phyloP scores from a whole-genome alignment of 352 stramenopile species.

The Pythium sukuiense region DNA sequence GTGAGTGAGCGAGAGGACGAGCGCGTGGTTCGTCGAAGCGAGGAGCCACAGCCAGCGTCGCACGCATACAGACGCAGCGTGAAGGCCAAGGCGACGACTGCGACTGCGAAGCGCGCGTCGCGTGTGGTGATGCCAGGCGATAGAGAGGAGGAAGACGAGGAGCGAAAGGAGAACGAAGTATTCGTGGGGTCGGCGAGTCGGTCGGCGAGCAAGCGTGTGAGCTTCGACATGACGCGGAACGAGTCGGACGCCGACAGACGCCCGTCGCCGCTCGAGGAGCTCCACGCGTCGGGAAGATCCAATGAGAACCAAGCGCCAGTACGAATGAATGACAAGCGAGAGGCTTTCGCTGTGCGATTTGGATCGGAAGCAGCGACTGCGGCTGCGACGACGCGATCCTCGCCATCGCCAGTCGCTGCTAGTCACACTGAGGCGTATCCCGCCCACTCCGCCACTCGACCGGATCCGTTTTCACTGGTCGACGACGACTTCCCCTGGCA shows the following conservation, averaged over 20 bases:
- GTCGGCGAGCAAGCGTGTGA: constrained; percentile 14
- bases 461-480: constrained; percentile 23
- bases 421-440: not conserved
- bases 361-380: not conserved
- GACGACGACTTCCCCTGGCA: constrained; percentile 32
- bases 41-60: constrained; percentile 3
- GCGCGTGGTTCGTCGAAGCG: not conserved
- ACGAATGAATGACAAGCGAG: too few species aligned
- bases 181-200: not conserved
- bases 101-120: constrained; percentile 1
- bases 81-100: not conserved
- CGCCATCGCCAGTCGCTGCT: not conserved
- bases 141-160: constrained; percentile 5
- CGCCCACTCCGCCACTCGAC: not conserved
- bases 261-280: not conserved
- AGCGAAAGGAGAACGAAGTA: constrained; percentile 6
- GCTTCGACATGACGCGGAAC: constrained; percentile 10
- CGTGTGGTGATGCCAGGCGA: constrained; percentile 19
- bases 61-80: not conserved
- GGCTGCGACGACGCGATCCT: not conserved
- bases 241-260: not conserved
- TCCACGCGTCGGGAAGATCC: not conserved
- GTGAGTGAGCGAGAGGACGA: constrained; percentile 8
- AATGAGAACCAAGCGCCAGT: too few species aligned
- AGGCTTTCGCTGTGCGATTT: not conserved